A percentile compares a stretch with the other conserved stretches of the same genome.
Conservation (phyloP, 2,329 filamentous ascomycete genomes). For the Hypoxylon sp. region DNA sequence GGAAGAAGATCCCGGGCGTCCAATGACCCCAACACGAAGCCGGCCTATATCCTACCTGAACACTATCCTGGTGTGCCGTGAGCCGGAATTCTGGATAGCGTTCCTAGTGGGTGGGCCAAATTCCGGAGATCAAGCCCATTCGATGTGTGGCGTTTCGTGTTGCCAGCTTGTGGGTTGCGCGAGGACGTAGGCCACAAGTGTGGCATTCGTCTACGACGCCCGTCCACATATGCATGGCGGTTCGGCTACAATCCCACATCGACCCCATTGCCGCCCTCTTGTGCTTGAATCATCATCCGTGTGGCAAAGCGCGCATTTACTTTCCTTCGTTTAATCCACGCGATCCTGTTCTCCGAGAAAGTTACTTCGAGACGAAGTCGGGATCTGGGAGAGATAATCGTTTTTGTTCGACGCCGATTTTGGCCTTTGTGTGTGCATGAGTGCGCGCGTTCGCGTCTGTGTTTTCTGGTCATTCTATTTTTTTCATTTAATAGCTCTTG, state of each 20-base stretch:
- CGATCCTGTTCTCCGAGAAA: constrained; percentile 20
- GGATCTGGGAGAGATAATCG: constrained; percentile 20
- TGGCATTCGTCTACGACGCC: too few relatives aligned
- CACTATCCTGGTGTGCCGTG: constrained; percentile 12
- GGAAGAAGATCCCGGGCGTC: constrained; percentile 7
- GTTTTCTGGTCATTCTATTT: constrained; percentile 7
- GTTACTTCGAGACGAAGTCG: constrained; percentile 20
- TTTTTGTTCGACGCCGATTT: constrained; percentile 13
- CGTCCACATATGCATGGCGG: constrained; percentile 37
- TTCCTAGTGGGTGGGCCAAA: constrained; percentile 24
- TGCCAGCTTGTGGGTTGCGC: constrained; percentile 39
- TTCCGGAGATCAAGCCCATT: constrained; percentile 10
- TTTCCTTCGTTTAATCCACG: constrained; percentile 17
- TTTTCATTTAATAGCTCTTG: constrained; percentile 9
- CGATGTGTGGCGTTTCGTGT: constrained; percentile 44
- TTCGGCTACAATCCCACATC: constrained; percentile 34
- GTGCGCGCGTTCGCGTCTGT: constrained; percentile 12
- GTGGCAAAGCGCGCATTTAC: constrained; percentile 28
- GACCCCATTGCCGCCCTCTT: constrained; percentile 34
- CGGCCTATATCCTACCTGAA: constrained; percentile 11
- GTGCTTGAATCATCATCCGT: constrained; percentile 30
- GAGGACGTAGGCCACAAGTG: constrained; percentile 28
- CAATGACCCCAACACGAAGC: constrained; percentile 20
- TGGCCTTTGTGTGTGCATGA: constrained; percentile 27
- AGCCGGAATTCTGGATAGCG: constrained; percentile 25